A percentile compares a stretch with the other conserved stretches of the same genome.
phyloP scores from a whole-genome alignment of 139 green algal genomes.

The Chlamydomonas sp. region DNA sequence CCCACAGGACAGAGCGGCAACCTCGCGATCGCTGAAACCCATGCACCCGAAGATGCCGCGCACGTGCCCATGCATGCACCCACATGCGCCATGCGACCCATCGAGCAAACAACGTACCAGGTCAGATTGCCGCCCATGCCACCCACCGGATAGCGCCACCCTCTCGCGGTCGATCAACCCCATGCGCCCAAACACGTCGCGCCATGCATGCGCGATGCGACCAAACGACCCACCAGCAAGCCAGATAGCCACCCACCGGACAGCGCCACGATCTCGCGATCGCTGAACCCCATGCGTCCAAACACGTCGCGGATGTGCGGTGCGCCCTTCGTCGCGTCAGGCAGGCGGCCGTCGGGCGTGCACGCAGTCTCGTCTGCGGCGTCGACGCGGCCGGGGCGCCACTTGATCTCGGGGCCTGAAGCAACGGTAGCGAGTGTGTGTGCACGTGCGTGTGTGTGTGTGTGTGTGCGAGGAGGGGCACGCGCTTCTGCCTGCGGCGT shows the following conservation, averaged over 20 bases:
- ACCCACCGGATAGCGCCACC: no score
- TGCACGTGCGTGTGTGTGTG: no score
- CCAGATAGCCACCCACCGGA: no score
- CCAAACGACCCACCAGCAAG: background rate
- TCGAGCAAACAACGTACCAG: no score
- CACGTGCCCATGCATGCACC: no score
- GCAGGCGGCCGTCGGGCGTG: slow-evolving; percentile 71
- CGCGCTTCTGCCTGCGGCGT: slow-evolving; percentile 32
- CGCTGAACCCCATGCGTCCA: slow-evolving; percentile 75
- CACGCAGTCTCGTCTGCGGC: slow-evolving; percentile 29
- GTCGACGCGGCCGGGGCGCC: slow-evolving; percentile 66
- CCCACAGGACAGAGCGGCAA: slow-evolving; percentile 69
- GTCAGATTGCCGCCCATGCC: no score
- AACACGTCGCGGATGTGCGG: slow-evolving; percentile 81
- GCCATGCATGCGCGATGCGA: no score
- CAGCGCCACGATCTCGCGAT: slow-evolving; percentile 85
- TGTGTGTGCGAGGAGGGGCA: no score
- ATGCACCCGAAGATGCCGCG: slow-evolving; percentile 86
- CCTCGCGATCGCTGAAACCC: slow-evolving; percentile 74
- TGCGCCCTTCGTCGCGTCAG: slow-evolving; percentile 50
- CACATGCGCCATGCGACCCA: no score
- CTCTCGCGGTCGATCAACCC: no score
- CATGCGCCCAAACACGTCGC: no score
- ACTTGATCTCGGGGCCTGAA: slow-evolving; percentile 73
- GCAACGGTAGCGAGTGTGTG: background rate